phyloP scores from a whole-genome alignment of 164 flowering plant species.

The Hamamelis virginiana region DNA sequence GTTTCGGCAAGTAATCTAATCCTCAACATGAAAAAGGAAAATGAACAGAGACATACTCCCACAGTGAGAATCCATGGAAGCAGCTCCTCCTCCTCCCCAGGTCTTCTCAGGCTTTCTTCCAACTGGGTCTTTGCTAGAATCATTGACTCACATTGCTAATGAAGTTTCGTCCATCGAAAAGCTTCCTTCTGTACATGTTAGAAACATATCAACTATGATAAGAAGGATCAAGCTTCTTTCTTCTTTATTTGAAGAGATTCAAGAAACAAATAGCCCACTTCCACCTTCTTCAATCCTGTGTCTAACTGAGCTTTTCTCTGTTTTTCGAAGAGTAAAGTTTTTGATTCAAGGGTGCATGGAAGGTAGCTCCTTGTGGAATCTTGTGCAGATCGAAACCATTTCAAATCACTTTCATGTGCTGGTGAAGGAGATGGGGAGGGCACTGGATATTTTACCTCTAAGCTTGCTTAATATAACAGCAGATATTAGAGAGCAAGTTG shows the following conservation, averaged over 20 bases:
- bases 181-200: constrained; percentile 37
- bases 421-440: constrained; percentile 59
- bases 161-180: constrained; percentile 55
- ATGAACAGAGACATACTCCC: constrained; percentile 5
- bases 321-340: constrained; percentile 42
- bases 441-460: constrained; percentile 65
- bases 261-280: constrained; percentile 38
- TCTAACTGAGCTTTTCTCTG: constrained; percentile 54
- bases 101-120: constrained; percentile 53
- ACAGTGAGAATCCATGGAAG: constrained; percentile 30
- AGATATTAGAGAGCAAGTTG: constrained; percentile 70
- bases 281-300: constrained; percentile 74
- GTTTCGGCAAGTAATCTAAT: constrained; percentile 6
- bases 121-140: constrained; percentile 48
- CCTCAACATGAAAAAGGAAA: constrained; percentile 6
- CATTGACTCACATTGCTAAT: constrained; percentile 46
- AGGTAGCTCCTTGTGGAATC: constrained; percentile 56
- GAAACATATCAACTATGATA: constrained; percentile 42
- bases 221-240: constrained; percentile 67
- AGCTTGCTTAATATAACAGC: constrained; percentile 49
- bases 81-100: constrained; percentile 28
- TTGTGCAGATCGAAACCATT: constrained; percentile 43
- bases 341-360: constrained; percentile 46
- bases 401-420: constrained; percentile 51
- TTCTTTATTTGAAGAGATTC: constrained; percentile 65